phyloP scores from a whole-genome alignment of 2,329 filamentous ascomycete species.

The Fusarium setosum region DNA sequence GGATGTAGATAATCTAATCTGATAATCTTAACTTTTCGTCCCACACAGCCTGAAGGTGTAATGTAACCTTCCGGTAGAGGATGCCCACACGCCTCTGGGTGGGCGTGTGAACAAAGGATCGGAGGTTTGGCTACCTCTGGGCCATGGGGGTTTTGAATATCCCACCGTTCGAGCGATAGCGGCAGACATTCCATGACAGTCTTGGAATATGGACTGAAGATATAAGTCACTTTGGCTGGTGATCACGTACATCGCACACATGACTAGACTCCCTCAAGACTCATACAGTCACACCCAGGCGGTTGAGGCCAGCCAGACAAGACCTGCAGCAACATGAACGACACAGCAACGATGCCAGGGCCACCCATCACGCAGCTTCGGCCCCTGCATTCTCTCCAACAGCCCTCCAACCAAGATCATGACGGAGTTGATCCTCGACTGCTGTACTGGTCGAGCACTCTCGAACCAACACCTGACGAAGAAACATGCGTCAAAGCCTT shows the following conservation, averaged over 20 bases:
- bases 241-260: neutral
- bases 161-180: neutral
- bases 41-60: neutral
- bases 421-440: neutral
- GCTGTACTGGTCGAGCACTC: neutral
- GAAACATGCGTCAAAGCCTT: neutral
- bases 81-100: neutral
- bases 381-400: slow-evolving; percentile 9
- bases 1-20: neutral
- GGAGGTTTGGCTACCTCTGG: neutral
- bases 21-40: no score
- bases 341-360: neutral
- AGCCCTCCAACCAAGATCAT: neutral
- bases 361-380: slow-evolving; percentile 26
- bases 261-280: neutral
- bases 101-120: neutral
- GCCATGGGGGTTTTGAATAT: neutral
- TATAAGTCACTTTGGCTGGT: neutral
- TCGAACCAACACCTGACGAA: neutral
- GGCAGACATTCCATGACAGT: neutral
- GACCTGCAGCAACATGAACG: slow-evolving; percentile 8
- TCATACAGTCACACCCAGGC: neutral
- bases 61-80: neutral
- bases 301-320: neutral
- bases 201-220: neutral